Percentiles rank a stretch among this genome's conserved stretches.
Conservation (phyloP, 2,329 filamentous ascomycete species). For the Aureobasidium uvarum region DNA sequence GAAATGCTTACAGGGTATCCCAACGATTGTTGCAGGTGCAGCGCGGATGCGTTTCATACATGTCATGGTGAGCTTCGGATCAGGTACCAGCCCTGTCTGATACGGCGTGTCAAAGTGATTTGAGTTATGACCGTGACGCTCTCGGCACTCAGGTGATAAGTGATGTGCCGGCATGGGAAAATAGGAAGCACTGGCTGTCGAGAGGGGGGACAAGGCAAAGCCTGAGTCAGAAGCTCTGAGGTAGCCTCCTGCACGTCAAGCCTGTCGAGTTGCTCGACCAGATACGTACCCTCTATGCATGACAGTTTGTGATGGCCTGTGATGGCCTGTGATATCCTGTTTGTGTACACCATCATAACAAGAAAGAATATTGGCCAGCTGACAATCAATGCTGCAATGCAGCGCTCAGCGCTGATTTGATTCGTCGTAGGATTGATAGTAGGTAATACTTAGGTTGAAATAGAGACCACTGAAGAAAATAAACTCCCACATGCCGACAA, state of each 20-base stretch:
- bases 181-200: not conserved
- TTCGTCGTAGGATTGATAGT: constrained; percentile 10
- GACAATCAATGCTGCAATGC: constrained; percentile 2
- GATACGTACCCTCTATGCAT: constrained; percentile 2
- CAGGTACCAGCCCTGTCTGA: constrained; percentile 4
- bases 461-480: not conserved
- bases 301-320: constrained; percentile 2
- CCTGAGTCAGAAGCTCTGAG: constrained; percentile 2
- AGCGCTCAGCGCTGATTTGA: not conserved
- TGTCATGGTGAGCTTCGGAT: not conserved
- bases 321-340: not conserved
- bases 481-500: not conserved
- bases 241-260: constrained; percentile 4
- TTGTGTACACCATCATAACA: not conserved
- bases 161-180: not conserved
- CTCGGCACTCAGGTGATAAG: constrained; percentile 3
- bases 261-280: not conserved
- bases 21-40: constrained; percentile 8
- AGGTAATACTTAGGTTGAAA: not conserved
- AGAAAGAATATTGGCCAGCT: not conserved
- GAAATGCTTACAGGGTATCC: not conserved
- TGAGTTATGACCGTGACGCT: not conserved
- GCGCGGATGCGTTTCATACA: constrained; percentile 21
- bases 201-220: not conserved
- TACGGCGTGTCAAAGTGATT: not conserved